Percentiles rank a stretch among this genome's conserved stretches.
phyloP scores from a whole-genome alignment of 192 early-diverging fungal species.

The Coemansia sp. region DNA sequence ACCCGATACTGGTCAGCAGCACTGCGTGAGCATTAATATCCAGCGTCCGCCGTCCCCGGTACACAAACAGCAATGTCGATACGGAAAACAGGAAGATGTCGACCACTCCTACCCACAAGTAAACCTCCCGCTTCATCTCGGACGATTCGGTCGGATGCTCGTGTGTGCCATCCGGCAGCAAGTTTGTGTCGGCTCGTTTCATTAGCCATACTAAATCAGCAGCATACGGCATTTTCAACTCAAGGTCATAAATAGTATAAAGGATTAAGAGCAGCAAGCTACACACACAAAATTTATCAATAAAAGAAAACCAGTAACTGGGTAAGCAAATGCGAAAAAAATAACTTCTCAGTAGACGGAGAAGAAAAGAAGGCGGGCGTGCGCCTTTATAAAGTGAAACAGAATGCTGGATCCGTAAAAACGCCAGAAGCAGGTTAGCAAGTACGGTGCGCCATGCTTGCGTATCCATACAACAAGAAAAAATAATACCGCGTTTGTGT shows the following conservation, averaged over 20 bases:
- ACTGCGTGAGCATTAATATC: constrained; percentile 50
- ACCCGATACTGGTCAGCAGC: constrained; percentile 50
- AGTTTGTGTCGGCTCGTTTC: constrained; percentile 6
- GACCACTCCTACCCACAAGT: constrained; percentile 50
- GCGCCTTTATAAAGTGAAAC: not conserved
- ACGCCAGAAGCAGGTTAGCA: not conserved
- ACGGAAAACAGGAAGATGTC: constrained; percentile 44
- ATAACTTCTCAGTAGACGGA: not conserved
- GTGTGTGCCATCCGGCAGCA: constrained; percentile 45
- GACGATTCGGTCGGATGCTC: constrained; percentile 19
- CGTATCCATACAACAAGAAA: too few species aligned
- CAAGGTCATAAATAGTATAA: constrained; percentile 1
- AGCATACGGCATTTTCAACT: constrained; percentile 6
- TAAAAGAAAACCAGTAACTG: not conserved
- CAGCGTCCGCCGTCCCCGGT: constrained; percentile 45
- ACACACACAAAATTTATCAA: not conserved
- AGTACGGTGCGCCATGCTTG: too few species aligned
- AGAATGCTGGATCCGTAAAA: constrained; percentile 1
- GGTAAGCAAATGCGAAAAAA: not conserved
- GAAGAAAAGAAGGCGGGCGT: not conserved
- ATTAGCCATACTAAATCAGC: constrained; percentile 2
- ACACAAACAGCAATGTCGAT: constrained; percentile 44
- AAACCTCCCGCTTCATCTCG: constrained; percentile 24
- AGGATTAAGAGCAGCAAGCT: not conserved
- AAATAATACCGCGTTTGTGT: too few species aligned